Evolutionary conservation across 306 rosid species (phyloP), one percentile per base, ranked within the genome.

Genomic region (Dalbergia cochinchinensis): DNA sequence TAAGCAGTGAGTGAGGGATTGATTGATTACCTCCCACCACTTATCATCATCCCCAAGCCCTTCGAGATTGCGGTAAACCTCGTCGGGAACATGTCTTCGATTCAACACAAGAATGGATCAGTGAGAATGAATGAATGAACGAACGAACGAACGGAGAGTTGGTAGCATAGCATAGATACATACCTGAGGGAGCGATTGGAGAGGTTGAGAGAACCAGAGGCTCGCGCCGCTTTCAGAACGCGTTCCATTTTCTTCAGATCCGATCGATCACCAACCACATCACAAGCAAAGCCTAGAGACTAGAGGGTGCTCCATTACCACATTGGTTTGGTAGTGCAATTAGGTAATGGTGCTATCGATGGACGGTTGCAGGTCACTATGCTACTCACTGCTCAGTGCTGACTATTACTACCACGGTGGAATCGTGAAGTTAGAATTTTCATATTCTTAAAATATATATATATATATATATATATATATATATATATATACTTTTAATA

Each of bases 201-300:
- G 81, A 94, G 97, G 87, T 94, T 94, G 82, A 94, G 97, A 73
- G 97, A 92, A 65, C 98, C 97, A 7, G 98, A 94, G 35, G 92
- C 82, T 85, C 97, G 88, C 11, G 98, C 98, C 53, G 95, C 89
- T 87, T 90, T 94, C 73, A 94, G 87, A 39, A 91, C 70, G 41
- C 98, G 94, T 86, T 92, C 94, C 98, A 94, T 92, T 11, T 37
- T 65, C 16, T 62, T 71, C 73, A 47, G 90, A 83, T 86, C 85
- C 47, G 77, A 50, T 80, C 41, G 3, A 1, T 26, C 31, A 26
- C 69, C 19, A 4, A 5, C 7, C 41, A 37, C 41, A 37, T 6
- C 5, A 37, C 41, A 37, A 26, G 31, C 41, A 5, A 6, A 4
- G 41, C 5, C 41, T 37, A 5, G 41, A 4, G 41, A 37, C 41